These are phyloP conservation scores for Chaetothyriales sp. DNA, from an alignment of 2,329 filamentous ascomycete genomes.

Conservation along the genomic window DNA sequence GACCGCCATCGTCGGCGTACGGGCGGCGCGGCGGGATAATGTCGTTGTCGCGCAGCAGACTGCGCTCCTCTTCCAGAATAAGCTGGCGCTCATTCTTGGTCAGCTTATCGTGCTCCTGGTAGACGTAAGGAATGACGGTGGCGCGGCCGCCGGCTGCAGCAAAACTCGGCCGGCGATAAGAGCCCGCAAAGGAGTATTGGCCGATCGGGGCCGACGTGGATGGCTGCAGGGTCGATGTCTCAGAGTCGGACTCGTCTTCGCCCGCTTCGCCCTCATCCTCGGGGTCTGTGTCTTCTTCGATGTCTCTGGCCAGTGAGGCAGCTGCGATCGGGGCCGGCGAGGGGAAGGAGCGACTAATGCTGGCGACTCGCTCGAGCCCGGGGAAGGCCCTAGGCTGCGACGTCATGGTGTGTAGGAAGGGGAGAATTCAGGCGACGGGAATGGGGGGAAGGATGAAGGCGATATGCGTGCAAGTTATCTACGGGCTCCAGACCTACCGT, in stretches of 20 bases:
- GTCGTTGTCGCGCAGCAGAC: conserved; percentile 46
- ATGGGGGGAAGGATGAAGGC: not conserved
- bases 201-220: conserved; percentile 25
- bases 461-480: not conserved
- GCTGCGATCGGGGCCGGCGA: conserved; percentile 52
- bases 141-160: conserved; percentile 60
- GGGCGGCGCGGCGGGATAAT: conserved; percentile 41
- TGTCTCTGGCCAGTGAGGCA: conserved; percentile 50
- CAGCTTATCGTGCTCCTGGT: conserved; percentile 31
- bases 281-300: conserved; percentile 50
- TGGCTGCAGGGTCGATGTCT: conserved; percentile 30
- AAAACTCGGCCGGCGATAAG: conserved; percentile 65
- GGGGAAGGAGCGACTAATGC: conserved; percentile 14
- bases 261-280: conserved; percentile 25
- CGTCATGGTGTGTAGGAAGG: not conserved
- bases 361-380: conserved; percentile 13
- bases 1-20: conserved; percentile 14
- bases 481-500: too few relatives aligned
- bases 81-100: conserved; percentile 41
- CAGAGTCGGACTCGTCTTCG: conserved; percentile 27
- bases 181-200: conserved; percentile 41
- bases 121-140: conserved; percentile 45
- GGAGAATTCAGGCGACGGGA: not conserved
- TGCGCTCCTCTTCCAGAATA: conserved; percentile 43
- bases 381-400: not conserved